Conservation (phyloP, 768 basidiomycete species). For the Floccularia luteovirens region DNA sequence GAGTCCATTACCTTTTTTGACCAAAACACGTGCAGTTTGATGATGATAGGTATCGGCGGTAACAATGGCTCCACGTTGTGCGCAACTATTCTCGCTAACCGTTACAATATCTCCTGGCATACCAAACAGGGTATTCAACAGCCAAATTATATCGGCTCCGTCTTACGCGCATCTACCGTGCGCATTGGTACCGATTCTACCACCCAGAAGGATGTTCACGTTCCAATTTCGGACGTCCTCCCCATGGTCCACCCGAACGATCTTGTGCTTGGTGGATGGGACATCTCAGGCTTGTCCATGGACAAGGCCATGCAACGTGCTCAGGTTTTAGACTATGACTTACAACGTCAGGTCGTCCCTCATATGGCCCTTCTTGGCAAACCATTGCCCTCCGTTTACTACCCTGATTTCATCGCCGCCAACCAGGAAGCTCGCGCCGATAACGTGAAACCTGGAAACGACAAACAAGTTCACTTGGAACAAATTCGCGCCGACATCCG, state of each 20-base stretch:
- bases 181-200: constrained; percentile 77
- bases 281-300: constrained; percentile 80
- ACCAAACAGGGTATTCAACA: constrained; percentile 89
- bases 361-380: constrained; percentile 73
- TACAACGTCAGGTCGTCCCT: constrained; percentile 91
- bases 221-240: constrained; percentile 87
- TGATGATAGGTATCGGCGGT: constrained; percentile 96
- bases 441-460: constrained; percentile 76
- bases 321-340: constrained; percentile 91
- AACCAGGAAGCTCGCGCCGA: constrained; percentile 97
- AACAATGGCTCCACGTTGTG: constrained; percentile 96
- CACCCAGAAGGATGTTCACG: constrained; percentile 84
- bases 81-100: constrained; percentile 94
- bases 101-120: constrained; percentile 89
- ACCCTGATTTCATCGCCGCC: constrained; percentile 95
- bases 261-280: constrained; percentile 97
- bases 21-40: constrained; percentile 47
- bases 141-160: constrained; percentile 97
- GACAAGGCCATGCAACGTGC: constrained; percentile 93
- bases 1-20: constrained; percentile 5
- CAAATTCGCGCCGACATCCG: constrained; percentile 91
- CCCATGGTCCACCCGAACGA: constrained; percentile 99
- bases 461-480: constrained; percentile 91
- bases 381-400: constrained; percentile 93
- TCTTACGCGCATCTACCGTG: constrained; percentile 93